phyloP scores from a whole-genome alignment of 495 filamentous ascomycete species.

The Margaritispora aquatica region DNA sequence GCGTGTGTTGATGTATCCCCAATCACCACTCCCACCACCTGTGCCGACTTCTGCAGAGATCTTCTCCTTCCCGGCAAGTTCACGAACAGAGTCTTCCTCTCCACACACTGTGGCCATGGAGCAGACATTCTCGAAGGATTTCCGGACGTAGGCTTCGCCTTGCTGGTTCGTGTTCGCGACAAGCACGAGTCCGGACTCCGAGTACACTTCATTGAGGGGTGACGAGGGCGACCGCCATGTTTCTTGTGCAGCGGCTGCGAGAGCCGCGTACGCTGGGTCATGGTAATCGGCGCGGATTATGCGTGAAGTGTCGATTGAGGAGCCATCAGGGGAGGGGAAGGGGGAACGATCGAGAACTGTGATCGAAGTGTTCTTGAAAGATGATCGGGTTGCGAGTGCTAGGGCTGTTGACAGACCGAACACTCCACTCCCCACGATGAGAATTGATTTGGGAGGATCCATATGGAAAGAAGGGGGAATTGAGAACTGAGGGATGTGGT shows the following conservation, averaged over 20 bases:
- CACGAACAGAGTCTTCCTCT: constrained; percentile 42
- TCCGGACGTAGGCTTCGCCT: constrained; percentile 56
- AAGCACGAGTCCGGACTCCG: constrained; percentile 67
- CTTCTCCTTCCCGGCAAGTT: constrained; percentile 39
- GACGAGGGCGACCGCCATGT: constrained; percentile 57
- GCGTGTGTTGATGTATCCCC: constrained; percentile 76
- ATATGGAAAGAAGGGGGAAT: not conserved
- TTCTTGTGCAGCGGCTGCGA: constrained; percentile 59
- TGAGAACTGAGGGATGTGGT: not conserved
- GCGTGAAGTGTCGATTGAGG: constrained; percentile 69
- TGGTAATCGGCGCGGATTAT: constrained; percentile 82
- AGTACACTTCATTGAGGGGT: constrained; percentile 40
- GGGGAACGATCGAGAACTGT: constrained; percentile 64
- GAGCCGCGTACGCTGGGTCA: constrained; percentile 60
- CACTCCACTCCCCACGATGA: constrained; percentile 73
- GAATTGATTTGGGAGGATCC: constrained; percentile 39
- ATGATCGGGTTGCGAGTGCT: constrained; percentile 47
- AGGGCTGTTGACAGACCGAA: constrained; percentile 69
- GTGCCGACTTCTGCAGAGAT: constrained; percentile 30
- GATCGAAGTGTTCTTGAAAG: constrained; percentile 49
- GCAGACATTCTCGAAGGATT: constrained; percentile 13
- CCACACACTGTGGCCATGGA: constrained; percentile 19
- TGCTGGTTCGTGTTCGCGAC: constrained; percentile 44
- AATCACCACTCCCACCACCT: constrained; percentile 45
- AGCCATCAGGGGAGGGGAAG: constrained; percentile 65